Conservation (phyloP, 345 rosid species). For the Citropsis articulata region DNA sequence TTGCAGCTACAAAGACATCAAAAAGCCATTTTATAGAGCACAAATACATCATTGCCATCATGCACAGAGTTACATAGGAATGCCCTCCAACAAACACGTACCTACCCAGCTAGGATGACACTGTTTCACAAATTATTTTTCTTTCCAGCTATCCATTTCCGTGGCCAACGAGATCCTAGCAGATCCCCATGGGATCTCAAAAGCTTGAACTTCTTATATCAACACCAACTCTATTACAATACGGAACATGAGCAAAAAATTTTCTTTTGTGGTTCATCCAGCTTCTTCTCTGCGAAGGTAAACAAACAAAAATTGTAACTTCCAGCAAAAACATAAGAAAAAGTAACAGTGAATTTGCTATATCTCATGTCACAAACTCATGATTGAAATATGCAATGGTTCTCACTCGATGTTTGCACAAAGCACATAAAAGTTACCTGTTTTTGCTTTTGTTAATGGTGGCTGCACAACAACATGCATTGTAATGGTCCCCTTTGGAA, state of each 20-base stretch:
- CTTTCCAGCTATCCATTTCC: constrained; percentile 25
- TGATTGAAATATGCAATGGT: neutral
- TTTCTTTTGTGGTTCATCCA: constrained; percentile 57
- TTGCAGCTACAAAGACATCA: constrained; percentile 21
- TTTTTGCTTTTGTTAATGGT: constrained; percentile 62
- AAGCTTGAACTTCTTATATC: constrained; percentile 14
- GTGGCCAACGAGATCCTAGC: constrained; percentile 16
- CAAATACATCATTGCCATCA: constrained; percentile 30
- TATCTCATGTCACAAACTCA: neutral
- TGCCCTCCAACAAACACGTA: constrained; percentile 24
- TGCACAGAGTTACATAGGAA: constrained; percentile 22
- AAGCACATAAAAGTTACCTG: constrained; percentile 44
- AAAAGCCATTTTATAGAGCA: constrained; percentile 30
- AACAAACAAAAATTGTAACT: neutral
- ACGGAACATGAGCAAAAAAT: constrained; percentile 65
- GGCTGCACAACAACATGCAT: constrained; percentile 98
- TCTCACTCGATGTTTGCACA: neutral
- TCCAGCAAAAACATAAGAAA: neutral
- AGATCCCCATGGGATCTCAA: constrained; percentile 9
- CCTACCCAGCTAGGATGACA: constrained; percentile 26
- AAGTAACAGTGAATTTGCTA: neutral
- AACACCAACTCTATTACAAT: constrained; percentile 37
- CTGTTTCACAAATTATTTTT: constrained; percentile 28
- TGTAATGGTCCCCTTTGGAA: constrained; percentile 64
- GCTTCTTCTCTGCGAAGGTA: constrained; percentile 62